These are phyloP conservation scores for Gymnopilus dilepis DNA, from an alignment of 768 basidiomycete genomes.

Conservation along the genomic window DNA sequence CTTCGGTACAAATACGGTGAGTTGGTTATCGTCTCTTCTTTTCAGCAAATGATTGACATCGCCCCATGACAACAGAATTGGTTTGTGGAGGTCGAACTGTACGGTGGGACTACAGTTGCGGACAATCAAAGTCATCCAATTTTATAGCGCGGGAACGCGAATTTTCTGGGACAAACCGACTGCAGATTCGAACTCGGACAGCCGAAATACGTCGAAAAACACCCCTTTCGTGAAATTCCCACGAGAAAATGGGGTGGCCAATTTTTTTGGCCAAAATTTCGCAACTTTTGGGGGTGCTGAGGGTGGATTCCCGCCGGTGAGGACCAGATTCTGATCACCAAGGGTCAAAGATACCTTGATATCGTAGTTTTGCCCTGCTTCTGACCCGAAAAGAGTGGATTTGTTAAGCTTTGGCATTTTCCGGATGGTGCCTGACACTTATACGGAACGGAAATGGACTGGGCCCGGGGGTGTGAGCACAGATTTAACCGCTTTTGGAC, in stretches of 20 bases:
- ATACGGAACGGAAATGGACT: too few relatives aligned
- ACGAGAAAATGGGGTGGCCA: conserved; percentile 8
- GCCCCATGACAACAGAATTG: conserved; percentile 19
- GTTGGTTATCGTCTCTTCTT: background rate
- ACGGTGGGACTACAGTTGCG: conserved; percentile 39
- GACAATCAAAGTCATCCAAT: conserved; percentile 19
- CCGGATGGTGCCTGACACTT: too few relatives aligned
- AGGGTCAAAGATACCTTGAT: too few relatives aligned
- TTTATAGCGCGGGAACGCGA: conserved; percentile 14
- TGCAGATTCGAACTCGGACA: conserved; percentile 9
- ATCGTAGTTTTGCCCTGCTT: too few relatives aligned
- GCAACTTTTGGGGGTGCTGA: conserved; percentile 8
- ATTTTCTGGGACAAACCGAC: conserved; percentile 13
- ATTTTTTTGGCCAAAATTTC: conserved; percentile 17
- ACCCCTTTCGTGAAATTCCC: conserved; percentile 18
- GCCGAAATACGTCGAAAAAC: conserved; percentile 17
- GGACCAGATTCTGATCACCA: too few relatives aligned
- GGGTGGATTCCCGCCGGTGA: too few relatives aligned
- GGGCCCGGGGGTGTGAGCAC: too few relatives aligned
- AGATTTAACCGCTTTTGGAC: too few relatives aligned
- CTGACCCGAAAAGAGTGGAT: too few relatives aligned
- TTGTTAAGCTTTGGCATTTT: too few relatives aligned
- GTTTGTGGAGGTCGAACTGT: conserved; percentile 46
- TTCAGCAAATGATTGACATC: background rate
- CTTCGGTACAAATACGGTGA: conserved; percentile 37